Evolutionary conservation across 2,329 filamentous ascomycete species (phyloP), one percentile per base, ranked within the genome.

Genomic region (Phoma herbarum): DNA sequence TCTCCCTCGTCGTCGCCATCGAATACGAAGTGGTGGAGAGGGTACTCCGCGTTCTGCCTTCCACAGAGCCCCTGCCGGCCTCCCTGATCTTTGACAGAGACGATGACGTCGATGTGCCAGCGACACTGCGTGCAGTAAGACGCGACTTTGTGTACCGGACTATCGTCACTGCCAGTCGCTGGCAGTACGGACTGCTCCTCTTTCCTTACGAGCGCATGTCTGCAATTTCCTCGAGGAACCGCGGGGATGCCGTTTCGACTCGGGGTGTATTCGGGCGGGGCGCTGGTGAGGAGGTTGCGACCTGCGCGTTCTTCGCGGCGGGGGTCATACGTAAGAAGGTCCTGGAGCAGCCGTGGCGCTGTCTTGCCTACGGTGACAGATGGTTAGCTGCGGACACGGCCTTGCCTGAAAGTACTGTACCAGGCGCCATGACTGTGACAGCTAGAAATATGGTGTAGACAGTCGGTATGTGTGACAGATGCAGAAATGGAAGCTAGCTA

Each of bases 61-160:
- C 58, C 82, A 64, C 83, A 85, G 6, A 81, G 76, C 28, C 60
- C 56, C 41, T 71, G 69, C 48, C 69, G 74, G 29, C 74, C 74
- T 45, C 70, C 73, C n/a, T 78, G 71, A 12, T 69, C 67, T 25
- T 77, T 78, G 64, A 84, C 86, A 59, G 84, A 81, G 31, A 88
- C 80, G 11, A 78, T 77, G 22, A 91, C 71, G 63, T 87, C 82
- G 42, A 90, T 77, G 74, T 91, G 88, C 68, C 82, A 81, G 50
- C 86, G 84, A 71, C 89, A 91, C 59, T 79, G 80, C 55, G 80
- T 76, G 74, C 89, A 91, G 63, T 86, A 82, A 3, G 86, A 82
- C 16, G 87, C 84, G 26, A 89, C 79, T 64, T 82, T 86, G 70
- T 85, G 87, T 45, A 80, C 70, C 59, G 29, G 64, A 63, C 58